phyloP scores from a whole-genome alignment of 352 stramenopile genomes.

The Phytophthora vignae region DNA sequence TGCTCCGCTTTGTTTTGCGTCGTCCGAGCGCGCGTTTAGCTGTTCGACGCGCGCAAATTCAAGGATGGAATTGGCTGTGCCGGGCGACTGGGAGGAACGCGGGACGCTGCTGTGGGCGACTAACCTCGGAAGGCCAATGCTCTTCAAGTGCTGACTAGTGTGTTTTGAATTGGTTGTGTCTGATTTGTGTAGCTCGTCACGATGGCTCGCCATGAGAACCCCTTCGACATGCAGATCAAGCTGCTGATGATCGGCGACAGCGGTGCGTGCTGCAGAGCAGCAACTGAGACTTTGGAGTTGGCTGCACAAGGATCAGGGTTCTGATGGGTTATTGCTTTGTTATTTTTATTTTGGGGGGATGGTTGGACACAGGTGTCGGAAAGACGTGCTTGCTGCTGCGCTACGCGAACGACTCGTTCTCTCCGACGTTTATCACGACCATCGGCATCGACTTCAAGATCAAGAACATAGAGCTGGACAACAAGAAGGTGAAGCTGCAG shows the following conservation, averaged over 20 bases:
- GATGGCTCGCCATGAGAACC: constrained; percentile 92
- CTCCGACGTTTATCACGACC: constrained; percentile 91
- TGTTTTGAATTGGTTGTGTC: constrained; percentile 10
- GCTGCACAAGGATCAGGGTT: not conserved
- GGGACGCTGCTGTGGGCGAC: not conserved
- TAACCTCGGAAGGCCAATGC: not conserved
- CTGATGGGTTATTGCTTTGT: not conserved
- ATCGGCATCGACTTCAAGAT: constrained; percentile 94
- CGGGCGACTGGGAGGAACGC: not conserved
- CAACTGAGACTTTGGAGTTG: not conserved
- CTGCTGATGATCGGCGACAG: constrained; percentile 98
- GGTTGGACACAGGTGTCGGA: constrained; percentile 68
- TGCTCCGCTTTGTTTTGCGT: constrained; percentile 24
- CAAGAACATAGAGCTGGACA: constrained; percentile 94
- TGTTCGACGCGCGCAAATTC: constrained; percentile 13
- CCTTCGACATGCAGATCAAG: constrained; percentile 98
- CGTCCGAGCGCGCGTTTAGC: constrained; percentile 16
- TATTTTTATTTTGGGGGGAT: not conserved
- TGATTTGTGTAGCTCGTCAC: constrained; percentile 35
- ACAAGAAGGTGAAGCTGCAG: constrained; percentile 98
- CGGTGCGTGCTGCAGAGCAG: constrained; percentile 62
- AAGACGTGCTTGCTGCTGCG: constrained; percentile 91
- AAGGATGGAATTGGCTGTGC: not conserved
- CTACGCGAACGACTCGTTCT: constrained; percentile 93
- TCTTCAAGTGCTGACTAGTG: constrained; percentile 10